Base-by-base conservation (phyloP, 306 rosid genomes). In the Begonia loranthoides region DNA sequence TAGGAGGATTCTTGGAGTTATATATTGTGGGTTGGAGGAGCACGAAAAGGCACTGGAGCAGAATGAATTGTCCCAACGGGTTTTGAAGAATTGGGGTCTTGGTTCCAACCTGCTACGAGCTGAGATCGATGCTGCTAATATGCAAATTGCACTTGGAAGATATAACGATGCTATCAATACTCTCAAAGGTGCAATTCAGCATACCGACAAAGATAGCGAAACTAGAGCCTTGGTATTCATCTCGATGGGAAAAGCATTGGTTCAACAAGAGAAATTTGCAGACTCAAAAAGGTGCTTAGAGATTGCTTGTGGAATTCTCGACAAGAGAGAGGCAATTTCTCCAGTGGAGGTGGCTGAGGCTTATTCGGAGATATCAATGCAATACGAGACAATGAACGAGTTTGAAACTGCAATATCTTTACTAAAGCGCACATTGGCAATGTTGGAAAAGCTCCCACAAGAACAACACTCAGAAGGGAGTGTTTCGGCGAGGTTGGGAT, bases 391-490 rank as follows among this genome's bases (percentile, higher is more conserved):
- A 21, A 89, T 89, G 97, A 82, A 82, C 16, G 95, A 89, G 60
- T 82, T 84, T 64, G 95, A 89, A 76, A 82, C 72, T 59, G 89
- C 93, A 13, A 82, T 89, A 66, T 89, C 83, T 4, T 63, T 89
- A 71, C 68, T 84, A 63, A 84, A 84, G 73, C 79, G 76, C 61
- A 52, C 97, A 14, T 67, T 79, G 39, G 71, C 75, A 54, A 54
- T 89, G 80, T 80, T 84, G 38, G 95, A 84, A 82, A 89, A 68
- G 70, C 75, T 82, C 15, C 90, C 97, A 2, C 95, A 89, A 66
- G 97, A 84, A 71, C 93, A 89, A 69, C 95, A 84, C 54, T 77
- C 87, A 0, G 97, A 79, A 66, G 97, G 95, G 49, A 81, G 87
- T 70, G 79, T 84, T 45, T 82, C 87, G 50, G 97, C 95, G 28